phyloP scores from a whole-genome alignment of 805 yeast species.

The Wickerhamomyces ciferrii region DNA sequence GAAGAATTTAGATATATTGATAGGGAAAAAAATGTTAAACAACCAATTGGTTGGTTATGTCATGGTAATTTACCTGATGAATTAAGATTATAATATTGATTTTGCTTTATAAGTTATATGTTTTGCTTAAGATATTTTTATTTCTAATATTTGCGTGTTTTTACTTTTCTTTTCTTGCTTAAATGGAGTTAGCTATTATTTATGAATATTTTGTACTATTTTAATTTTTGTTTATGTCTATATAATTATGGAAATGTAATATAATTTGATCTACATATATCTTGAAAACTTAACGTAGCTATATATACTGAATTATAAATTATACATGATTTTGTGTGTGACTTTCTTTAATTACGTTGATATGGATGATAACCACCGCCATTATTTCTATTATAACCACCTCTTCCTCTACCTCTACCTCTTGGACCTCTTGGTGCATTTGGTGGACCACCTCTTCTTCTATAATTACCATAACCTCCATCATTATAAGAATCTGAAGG shows the following conservation, averaged over 20 bases:
- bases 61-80: constrained; percentile 32
- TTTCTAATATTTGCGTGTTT: background rate
- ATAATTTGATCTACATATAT: too few relatives aligned
- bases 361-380: constrained; percentile 40
- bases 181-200: too few relatives aligned
- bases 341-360: constrained; percentile 12
- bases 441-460: constrained; percentile 18
- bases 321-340: too few relatives aligned
- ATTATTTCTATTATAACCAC: constrained; percentile 15
- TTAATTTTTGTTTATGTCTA: too few relatives aligned
- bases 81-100: too few relatives aligned
- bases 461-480: constrained; percentile 20
- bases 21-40: constrained; percentile 34
- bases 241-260: too few relatives aligned
- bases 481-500: constrained; percentile 6
- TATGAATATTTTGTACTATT: too few relatives aligned
- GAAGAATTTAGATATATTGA: constrained; percentile 40
- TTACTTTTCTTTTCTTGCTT: background rate
- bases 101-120: too few relatives aligned
- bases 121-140: too few relatives aligned
- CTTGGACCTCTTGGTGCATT: constrained; percentile 51
- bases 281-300: too few relatives aligned
- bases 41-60: constrained; percentile 40
- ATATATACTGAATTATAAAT: too few relatives aligned
- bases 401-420: constrained; percentile 21